Conservation (phyloP, 2,329 filamentous ascomycete genomes). For the Ceratocystis lukuohia region DNA sequence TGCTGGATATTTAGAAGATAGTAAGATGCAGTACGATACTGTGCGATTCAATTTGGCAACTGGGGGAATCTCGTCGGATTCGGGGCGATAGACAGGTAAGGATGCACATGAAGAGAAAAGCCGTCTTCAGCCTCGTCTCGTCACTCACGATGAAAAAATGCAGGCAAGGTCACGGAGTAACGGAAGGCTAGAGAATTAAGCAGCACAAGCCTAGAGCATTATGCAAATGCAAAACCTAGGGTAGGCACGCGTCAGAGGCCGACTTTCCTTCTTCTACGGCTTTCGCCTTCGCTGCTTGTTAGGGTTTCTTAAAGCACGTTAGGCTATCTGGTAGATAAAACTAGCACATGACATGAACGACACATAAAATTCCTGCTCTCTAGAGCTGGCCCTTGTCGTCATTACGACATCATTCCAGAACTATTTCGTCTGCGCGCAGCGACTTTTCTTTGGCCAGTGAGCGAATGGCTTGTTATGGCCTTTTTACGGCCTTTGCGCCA, state of each 20-base stretch:
- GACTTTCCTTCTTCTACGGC: background rate
- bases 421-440: background rate
- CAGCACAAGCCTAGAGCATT: background rate
- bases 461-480: background rate
- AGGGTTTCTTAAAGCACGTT: background rate
- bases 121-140: background rate
- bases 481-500: background rate
- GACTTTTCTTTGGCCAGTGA: background rate
- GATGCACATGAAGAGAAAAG: background rate
- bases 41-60: background rate
- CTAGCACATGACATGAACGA: background rate
- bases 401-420: constrained; percentile 1
- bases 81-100: background rate
- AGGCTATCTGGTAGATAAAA: background rate
- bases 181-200: background rate
- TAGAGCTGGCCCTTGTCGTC: background rate
- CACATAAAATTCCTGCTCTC: background rate
- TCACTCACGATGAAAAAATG: background rate
- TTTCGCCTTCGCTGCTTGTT: constrained; percentile 1
- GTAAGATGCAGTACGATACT: too few species aligned
- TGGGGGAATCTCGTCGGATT: background rate
- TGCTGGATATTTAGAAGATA: too few species aligned
- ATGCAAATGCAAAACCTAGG: background rate
- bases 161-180: background rate
- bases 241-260: background rate